These are phyloP conservation scores for Trichoderma parareesei DNA, from an alignment of 495 filamentous ascomycete species.

Conservation along the genomic window DNA sequence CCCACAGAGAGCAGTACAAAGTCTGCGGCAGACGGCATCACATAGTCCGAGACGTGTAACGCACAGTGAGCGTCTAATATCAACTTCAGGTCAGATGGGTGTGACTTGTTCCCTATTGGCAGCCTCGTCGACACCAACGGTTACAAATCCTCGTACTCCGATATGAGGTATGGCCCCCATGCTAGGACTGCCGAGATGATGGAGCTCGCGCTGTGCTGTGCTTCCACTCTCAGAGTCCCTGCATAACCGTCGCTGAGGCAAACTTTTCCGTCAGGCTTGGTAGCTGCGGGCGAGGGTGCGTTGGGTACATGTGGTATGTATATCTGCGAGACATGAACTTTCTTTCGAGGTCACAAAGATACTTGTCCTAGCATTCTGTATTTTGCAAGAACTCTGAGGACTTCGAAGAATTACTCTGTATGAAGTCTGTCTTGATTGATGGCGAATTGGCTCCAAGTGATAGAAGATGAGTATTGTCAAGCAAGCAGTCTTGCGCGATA, in stretches of 20 bases:
- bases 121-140: background rate
- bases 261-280: too few species aligned
- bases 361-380: background rate
- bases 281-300: too few species aligned
- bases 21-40: background rate
- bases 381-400: background rate
- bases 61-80: background rate
- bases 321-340: too few species aligned
- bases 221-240: too few species aligned
- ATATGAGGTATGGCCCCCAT: too few species aligned
- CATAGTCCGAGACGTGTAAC: background rate
- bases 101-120: background rate
- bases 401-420: background rate
- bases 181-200: too few species aligned
- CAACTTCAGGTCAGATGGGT: background rate
- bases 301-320: too few species aligned
- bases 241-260: too few species aligned
- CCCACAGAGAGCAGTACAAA: background rate
- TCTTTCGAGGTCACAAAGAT: too few species aligned
- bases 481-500: background rate
- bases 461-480: background rate
- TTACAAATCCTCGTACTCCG: too few species aligned
- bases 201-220: too few species aligned
- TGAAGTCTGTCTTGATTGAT: background rate
- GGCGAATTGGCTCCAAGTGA: background rate